Evolutionary conservation across 306 rosid genomes (phyloP).

Genomic region (Calophaca sinica): DNA sequence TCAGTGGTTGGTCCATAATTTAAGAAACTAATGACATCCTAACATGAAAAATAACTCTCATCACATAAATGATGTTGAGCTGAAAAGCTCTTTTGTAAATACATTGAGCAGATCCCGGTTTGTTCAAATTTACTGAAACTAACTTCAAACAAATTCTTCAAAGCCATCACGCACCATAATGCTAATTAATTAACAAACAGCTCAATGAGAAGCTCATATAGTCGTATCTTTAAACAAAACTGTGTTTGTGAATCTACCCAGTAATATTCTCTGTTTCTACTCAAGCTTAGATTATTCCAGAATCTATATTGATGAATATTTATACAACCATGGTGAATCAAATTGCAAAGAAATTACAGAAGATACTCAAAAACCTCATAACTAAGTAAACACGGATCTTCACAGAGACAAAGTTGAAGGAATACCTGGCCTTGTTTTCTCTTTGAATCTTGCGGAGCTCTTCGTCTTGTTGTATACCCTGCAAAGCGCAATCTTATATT

Average conservation of each 20-base stretch:
- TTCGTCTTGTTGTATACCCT: constrained; percentile 72
- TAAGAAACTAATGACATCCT: constrained; percentile 19
- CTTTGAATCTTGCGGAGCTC: constrained; percentile 65
- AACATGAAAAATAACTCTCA: constrained; percentile 6
- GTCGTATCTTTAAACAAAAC: constrained; percentile 2
- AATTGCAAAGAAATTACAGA: constrained; percentile 4
- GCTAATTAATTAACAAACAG: constrained; percentile 8
- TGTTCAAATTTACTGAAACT: not conserved
- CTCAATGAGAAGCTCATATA: constrained; percentile 4
- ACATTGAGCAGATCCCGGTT: not conserved
- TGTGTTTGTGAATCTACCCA: constrained; percentile 14
- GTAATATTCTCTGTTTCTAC: not conserved
- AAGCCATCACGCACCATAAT: not conserved
- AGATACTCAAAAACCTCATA: not conserved
- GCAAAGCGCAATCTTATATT: constrained; percentile 37
- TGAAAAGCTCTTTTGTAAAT: constrained; percentile 8
- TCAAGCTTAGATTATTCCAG: constrained; percentile 5
- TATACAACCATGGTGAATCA: not conserved
- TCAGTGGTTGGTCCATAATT: not conserved
- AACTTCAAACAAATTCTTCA: not conserved
- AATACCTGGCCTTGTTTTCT: constrained; percentile 76
- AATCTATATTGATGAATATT: not conserved
- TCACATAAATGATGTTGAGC: constrained; percentile 8
- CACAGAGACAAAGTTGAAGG: not conserved
- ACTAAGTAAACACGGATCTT: not conserved